Evolutionary conservation across 768 basidiomycete species (phyloP), one percentile per base, ranked within the genome.

Genomic region (Mycena alexandri): DNA sequence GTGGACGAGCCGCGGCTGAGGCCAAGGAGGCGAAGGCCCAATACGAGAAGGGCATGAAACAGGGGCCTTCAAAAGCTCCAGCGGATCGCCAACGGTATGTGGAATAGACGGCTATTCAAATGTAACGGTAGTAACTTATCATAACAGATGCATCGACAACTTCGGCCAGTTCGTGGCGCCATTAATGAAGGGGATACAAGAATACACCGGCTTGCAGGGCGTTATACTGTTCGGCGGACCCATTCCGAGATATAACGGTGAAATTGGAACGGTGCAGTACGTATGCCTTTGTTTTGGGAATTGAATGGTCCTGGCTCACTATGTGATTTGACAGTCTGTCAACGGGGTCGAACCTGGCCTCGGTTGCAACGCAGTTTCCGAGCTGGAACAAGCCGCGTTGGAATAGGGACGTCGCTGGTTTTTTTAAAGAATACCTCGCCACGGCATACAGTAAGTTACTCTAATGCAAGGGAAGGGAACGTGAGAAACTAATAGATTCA

Each of bases 371-470:
- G 7, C 36, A 33, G 19, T 61, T 51, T 19, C 51, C 48, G 0
- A 14, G 21, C 0, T 61, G 59, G 59, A 24, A 47, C 17, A 48
- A 48, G 24, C 1, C n/a, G 16, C 51, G 46, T 4, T 67, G 54
- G 47, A 46, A 51, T 21, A 38, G 29, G 21, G 42, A 41, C 12
- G 53, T 67, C 1, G 17, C 52, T 0, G 47, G 22, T 1, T 58
- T 52, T n/a, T 47, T 63, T 16, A 57, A 19, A 11, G 55, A 63
- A 2, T 68, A 52, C n/a, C 25, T 68, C 24, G 21, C 36, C 12
- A 63, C 55, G 3, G 46, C 55, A 8, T 68, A 42, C 61, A 68
- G 67, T 68, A 24, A 46, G 67, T 68, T 24, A 2, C n/a, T 6
- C n/a, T n/a, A n/a, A n/a, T n/a, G n/a, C n/a, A n/a, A n/a, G n/a